Percentiles rank a stretch among this genome's conserved stretches.
phyloP scores from a whole-genome alignment of 345 rosid genomes.

The Aethionema arabicum region DNA sequence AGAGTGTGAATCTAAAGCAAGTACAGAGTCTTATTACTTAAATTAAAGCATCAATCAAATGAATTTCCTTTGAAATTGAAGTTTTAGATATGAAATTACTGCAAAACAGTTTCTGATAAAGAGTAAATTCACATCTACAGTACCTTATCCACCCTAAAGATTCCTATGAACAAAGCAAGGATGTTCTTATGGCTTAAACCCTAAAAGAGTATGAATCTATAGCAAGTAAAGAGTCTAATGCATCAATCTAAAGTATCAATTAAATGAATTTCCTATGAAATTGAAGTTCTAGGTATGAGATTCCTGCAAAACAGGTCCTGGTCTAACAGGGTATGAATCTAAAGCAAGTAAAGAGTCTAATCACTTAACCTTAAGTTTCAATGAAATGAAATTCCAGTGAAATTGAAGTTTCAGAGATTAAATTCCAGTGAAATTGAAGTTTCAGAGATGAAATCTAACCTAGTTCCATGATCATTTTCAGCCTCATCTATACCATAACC shows the following conservation, averaged over 20 bases:
- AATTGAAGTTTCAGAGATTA: neutral
- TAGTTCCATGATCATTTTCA: constrained; percentile 44
- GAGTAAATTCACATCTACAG: neutral
- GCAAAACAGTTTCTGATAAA: neutral
- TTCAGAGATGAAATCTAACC: constrained; percentile 36
- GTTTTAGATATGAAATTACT: neutral
- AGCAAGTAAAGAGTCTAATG: no score
- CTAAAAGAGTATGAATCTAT: neutral
- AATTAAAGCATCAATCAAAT: neutral
- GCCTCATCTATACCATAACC: constrained; percentile 37
- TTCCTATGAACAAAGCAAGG: neutral
- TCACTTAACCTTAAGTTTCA: neutral
- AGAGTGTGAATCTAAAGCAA: neutral
- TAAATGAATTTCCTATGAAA: neutral
- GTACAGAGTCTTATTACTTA: no score
- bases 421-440: constrained; percentile 40
- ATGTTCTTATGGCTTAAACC: neutral
- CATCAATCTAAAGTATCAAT: neutral
- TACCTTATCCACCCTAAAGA: constrained; percentile 13
- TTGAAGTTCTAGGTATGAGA: neutral
- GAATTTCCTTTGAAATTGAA: neutral
- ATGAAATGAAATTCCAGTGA: neutral
- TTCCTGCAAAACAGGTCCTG: neutral
- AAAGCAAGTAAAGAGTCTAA: no score
- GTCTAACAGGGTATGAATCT: no score